phyloP scores from a whole-genome alignment of 768 basidiomycete genomes.

The Termitomyces sp. region DNA sequence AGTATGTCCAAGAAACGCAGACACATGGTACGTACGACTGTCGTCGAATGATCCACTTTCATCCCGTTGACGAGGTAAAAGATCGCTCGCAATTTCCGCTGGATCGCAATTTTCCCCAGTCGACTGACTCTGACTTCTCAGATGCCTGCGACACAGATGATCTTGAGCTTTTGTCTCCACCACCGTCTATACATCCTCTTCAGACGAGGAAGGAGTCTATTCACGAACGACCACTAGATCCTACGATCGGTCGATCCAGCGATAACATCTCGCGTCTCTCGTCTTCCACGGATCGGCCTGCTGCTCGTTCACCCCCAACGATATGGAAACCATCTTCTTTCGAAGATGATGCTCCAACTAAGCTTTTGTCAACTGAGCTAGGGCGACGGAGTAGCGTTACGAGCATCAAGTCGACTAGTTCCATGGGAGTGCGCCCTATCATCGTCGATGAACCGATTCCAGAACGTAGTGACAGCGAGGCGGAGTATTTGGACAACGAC shows the following conservation, averaged over 20 bases:
- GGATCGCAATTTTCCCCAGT: not conserved
- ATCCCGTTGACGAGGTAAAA: not conserved
- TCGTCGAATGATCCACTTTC: not conserved
- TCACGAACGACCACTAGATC: not conserved
- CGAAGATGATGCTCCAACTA: constrained; percentile 37
- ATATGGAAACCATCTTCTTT: constrained; percentile 46
- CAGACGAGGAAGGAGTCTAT: constrained; percentile 6
- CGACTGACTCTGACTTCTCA: not conserved
- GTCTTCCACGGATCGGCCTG: constrained; percentile 25
- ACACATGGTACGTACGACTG: not conserved
- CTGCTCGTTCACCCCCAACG: constrained; percentile 29
- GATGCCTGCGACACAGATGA: constrained; percentile 17
- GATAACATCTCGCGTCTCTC: constrained; percentile 10
- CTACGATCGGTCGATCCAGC: constrained; percentile 5
- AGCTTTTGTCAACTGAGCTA: constrained; percentile 31
- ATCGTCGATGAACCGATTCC: constrained; percentile 34
- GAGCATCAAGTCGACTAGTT: constrained; percentile 42
- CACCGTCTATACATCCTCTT: constrained; percentile 13
- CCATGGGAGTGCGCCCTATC: constrained; percentile 33
- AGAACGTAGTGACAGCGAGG: constrained; percentile 25
- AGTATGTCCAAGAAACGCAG: not conserved
- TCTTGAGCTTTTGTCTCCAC: constrained; percentile 14
- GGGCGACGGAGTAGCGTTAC: constrained; percentile 43
- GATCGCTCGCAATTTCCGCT: not conserved
- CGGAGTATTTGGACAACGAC: constrained; percentile 5